Percentiles rank a stretch among this genome's conserved stretches.
These are phyloP conservation scores for Beta vulgaris DNA, from an alignment of 148 eudicot genomes.

Conservation along the genomic window DNA sequence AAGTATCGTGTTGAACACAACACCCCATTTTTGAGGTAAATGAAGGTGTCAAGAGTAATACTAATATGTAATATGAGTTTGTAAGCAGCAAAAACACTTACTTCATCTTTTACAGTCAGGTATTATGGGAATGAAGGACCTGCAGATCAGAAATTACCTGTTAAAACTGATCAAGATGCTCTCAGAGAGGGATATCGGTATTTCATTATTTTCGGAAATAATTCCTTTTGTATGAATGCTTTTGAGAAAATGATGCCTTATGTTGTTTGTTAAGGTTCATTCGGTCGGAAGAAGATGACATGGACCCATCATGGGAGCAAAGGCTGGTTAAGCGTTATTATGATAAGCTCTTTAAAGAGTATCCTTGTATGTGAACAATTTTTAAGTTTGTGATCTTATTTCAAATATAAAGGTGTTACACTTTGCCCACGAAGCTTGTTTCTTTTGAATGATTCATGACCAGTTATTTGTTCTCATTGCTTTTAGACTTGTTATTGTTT, in stretches of 20 bases:
- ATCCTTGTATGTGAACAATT: constrained; percentile 49
- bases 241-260: too few relatives aligned
- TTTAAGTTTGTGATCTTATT: background rate
- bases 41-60: too few relatives aligned
- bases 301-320: constrained; percentile 87
- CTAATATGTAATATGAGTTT: background rate
- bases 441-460: background rate
- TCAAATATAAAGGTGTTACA: background rate
- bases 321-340: constrained; percentile 94
- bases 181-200: constrained; percentile 90
- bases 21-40: too few relatives aligned
- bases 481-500: background rate
- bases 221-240: too few relatives aligned
- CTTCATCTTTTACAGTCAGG: constrained; percentile 38
- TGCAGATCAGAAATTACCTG: constrained; percentile 39
- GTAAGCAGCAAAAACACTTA: background rate
- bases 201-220: constrained; percentile 13
- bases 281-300: constrained; percentile 91
- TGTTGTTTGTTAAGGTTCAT: constrained; percentile 52
- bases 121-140: constrained; percentile 59
- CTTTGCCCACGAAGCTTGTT: background rate
- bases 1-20: too few relatives aligned
- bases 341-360: constrained; percentile 94
- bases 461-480: background rate
- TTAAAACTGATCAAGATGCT: constrained; percentile 83